Percentiles rank a stretch among this genome's conserved stretches.
Conservation (phyloP, 2,329 filamentous ascomycete genomes). For the Fusarium mundagurra region DNA sequence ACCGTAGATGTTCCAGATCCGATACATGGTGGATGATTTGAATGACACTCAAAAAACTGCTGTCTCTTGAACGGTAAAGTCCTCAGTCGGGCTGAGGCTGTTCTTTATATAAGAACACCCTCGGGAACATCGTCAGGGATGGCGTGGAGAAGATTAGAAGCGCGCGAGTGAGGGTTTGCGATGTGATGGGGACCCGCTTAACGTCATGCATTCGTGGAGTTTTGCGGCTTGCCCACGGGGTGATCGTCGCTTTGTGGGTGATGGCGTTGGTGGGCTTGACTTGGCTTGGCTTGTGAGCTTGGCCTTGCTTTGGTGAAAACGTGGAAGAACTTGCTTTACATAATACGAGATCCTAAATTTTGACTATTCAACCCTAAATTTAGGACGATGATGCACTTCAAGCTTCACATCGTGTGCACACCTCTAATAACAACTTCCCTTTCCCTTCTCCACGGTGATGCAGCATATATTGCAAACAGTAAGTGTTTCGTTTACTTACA, state of each 20-base stretch:
- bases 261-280: neutral
- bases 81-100: neutral
- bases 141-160: constrained; percentile 41
- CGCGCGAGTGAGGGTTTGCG: constrained; percentile 38
- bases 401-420: neutral
- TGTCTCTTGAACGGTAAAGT: neutral
- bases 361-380: too few species aligned
- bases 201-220: constrained; percentile 36
- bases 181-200: constrained; percentile 30
- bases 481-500: neutral
- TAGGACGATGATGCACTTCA: too few species aligned
- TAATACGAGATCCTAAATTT: neutral
- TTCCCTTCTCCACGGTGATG: neutral
- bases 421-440: neutral
- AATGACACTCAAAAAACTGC: neutral
- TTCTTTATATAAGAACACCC: constrained; percentile 33
- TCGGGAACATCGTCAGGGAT: neutral
- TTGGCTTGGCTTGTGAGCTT: neutral
- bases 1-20: constrained; percentile 52
- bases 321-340: neutral
- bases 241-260: constrained; percentile 28
- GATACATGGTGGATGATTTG: constrained; percentile 44
- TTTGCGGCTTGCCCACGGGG: constrained; percentile 24
- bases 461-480: neutral
- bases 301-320: neutral